Conservation (phyloP, 2,329 filamentous ascomycete genomes). For the Fusarium citri region DNA sequence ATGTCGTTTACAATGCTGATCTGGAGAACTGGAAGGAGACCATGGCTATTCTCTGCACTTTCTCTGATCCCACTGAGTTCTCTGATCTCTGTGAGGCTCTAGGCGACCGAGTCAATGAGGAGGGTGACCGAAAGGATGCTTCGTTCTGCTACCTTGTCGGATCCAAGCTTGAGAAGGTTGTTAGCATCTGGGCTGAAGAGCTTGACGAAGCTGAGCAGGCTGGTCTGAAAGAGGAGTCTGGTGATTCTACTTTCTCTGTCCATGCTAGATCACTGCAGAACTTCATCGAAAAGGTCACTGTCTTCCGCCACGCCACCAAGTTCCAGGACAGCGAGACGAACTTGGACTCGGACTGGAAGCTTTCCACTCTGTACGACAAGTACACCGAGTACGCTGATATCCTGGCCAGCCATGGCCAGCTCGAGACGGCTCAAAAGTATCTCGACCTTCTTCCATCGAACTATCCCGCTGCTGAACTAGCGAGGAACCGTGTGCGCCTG, state of each 20-base stretch:
- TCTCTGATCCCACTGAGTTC: conserved; percentile 90
- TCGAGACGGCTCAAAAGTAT: conserved; percentile 90
- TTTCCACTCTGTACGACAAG: conserved; percentile 88
- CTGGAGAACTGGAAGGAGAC: conserved; percentile 95
- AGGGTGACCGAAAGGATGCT: conserved; percentile 84
- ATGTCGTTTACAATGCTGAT: conserved; percentile 96
- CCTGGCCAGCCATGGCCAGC: conserved; percentile 87
- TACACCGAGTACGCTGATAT: conserved; percentile 98
- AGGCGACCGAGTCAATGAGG: conserved; percentile 88
- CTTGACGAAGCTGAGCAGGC: conserved; percentile 85
- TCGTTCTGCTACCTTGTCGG: conserved; percentile 97
- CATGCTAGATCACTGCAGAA: conserved; percentile 89
- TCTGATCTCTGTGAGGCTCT: conserved; percentile 94
- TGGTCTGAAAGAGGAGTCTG: conserved; percentile 73
- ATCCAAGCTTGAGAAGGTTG: conserved; percentile 97
- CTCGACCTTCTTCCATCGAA: conserved; percentile 84
- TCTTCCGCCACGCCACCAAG: conserved; percentile 94
- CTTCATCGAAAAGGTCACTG: conserved; percentile 97
- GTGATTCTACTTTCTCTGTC: conserved; percentile 88
- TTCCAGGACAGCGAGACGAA: conserved; percentile 83
- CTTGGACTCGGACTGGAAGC: conserved; percentile 85
- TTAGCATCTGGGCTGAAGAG: conserved; percentile 92
- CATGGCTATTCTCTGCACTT: conserved; percentile 96
- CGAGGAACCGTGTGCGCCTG: conserved; percentile 84
- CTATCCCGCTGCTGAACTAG: conserved; percentile 88